phyloP scores from a whole-genome alignment of 805 yeast species.

The Metschnikowia baotianmanensis region DNA sequence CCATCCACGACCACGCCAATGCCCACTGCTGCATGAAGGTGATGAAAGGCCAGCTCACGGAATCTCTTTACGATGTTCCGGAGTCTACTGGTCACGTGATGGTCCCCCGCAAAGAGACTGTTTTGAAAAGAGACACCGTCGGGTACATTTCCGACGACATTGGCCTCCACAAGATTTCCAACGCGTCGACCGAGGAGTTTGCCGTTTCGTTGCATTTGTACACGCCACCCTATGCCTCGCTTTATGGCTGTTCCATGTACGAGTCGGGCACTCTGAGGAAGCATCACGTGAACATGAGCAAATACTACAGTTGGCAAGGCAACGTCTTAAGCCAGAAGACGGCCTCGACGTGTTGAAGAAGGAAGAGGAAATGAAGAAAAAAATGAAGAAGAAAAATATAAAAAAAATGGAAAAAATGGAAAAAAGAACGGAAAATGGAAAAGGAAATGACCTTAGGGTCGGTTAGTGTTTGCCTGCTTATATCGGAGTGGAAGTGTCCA shows the following conservation, averaged over 20 bases:
- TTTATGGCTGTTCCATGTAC: constrained; percentile 52
- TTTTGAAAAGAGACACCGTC: constrained; percentile 42
- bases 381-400: neutral
- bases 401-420: neutral
- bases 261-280: constrained; percentile 49
- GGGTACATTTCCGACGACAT: constrained; percentile 64
- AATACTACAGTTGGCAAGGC: constrained; percentile 63
- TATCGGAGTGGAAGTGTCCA: neutral
- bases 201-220: constrained; percentile 69
- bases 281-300: constrained; percentile 57
- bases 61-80: constrained; percentile 56
- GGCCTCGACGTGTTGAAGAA: constrained; percentile 18
- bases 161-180: constrained; percentile 64
- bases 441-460: neutral
- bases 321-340: constrained; percentile 26
- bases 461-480: neutral
- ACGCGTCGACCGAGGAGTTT: constrained; percentile 38
- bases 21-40: constrained; percentile 78
- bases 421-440: too few species aligned
- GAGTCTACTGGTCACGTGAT: constrained; percentile 25
- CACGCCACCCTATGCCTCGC: constrained; percentile 73
- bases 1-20: constrained; percentile 71
- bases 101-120: constrained; percentile 25
- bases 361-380: neutral
- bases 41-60: constrained; percentile 56